Evolutionary conservation across 1,284 basidiomycete genomes (phyloP).

Genomic region (Cryptococcus sp.): DNA sequence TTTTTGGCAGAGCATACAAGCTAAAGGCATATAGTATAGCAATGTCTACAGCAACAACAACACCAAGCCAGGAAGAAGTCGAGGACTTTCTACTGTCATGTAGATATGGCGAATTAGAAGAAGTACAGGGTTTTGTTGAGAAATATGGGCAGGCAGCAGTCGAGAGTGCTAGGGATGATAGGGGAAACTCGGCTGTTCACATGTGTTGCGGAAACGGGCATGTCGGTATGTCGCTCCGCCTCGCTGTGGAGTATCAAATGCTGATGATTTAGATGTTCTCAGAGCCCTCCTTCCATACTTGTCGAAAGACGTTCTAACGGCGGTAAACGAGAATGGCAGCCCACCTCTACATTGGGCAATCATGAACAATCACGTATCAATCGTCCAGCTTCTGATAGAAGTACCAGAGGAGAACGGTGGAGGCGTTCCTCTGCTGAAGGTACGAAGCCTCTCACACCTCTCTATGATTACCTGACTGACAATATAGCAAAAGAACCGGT

Average conservation of each 20-base stretch:
- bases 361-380: slow-evolving; percentile 67
- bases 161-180: slow-evolving; percentile 61
- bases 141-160: slow-evolving; percentile 58
- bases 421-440: slow-evolving; percentile 41
- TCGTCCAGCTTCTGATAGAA: slow-evolving; percentile 63
- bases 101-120: slow-evolving; percentile 78
- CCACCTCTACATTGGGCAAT: slow-evolving; percentile 86
- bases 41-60: slow-evolving; percentile 1
- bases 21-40: too few relatives aligned
- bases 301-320: slow-evolving; percentile 57
- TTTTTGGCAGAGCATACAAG: too few relatives aligned
- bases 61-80: slow-evolving; percentile 56
- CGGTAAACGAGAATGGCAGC: slow-evolving; percentile 64
- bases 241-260: neutral
- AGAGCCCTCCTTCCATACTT: slow-evolving; percentile 63
- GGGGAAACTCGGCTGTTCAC: slow-evolving; percentile 72
- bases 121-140: slow-evolving; percentile 63
- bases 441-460: slow-evolving; percentile 15
- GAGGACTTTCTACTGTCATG: slow-evolving; percentile 75
- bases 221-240: slow-evolving; percentile 56
- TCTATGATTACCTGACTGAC: neutral
- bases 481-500: slow-evolving; percentile 38
- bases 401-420: slow-evolving; percentile 43
- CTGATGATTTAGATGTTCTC: slow-evolving; percentile 57
- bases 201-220: slow-evolving; percentile 85